Evolutionary conservation across 2,329 filamentous ascomycete species (phyloP), one percentile per base, ranked within the genome.

Genomic region (Cryphonectria parasitica): DNA sequence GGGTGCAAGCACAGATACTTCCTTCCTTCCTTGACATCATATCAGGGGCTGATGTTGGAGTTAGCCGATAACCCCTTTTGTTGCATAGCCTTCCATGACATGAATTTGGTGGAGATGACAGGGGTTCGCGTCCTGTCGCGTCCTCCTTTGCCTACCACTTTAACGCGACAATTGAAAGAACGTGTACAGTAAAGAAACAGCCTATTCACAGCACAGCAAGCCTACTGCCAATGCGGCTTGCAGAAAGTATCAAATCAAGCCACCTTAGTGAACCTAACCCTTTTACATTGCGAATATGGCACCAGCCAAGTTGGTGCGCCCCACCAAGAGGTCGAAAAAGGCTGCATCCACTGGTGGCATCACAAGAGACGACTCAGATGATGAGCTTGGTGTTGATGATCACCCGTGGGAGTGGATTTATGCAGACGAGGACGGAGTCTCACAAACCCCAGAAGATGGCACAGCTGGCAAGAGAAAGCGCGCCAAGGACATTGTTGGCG

Each of bases 401-500:
- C 82, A 87, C 62, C 88, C 90, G 0, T 96, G 93, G 93, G 87
- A 93, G 81, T 95, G 92, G 92, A 87, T 95, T 61, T 94, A 95
- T 80, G 85, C 84, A 8, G 69, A 49, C 15, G 67, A 75, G 10
- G 66, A 72, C 13, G 67, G 70, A 2, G 66, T 69, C 28, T 60
- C 49, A 34, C 58, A 52, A 25, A 71, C 62, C 36, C 73, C 72
- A 45, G 67, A 66, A 28, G 71, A 63, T 19, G 68, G 62, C 25
- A 67, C 66, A 6, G 72, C 76, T 31, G 77, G 79, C 65, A 83
- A 82, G 75, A 76, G 81, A 62, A 82, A 81, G 74, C 77, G 79
- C 54, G 72, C 75, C 3, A 75, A 73, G 52, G 85, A 82, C 69
- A 97, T 98, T 61, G 80, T 96, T 56, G 96, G 93, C 4, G 96